These are phyloP conservation scores for Apiotrichum gracile DNA, from an alignment of 1,284 basidiomycete genomes.

Conservation along the genomic window DNA sequence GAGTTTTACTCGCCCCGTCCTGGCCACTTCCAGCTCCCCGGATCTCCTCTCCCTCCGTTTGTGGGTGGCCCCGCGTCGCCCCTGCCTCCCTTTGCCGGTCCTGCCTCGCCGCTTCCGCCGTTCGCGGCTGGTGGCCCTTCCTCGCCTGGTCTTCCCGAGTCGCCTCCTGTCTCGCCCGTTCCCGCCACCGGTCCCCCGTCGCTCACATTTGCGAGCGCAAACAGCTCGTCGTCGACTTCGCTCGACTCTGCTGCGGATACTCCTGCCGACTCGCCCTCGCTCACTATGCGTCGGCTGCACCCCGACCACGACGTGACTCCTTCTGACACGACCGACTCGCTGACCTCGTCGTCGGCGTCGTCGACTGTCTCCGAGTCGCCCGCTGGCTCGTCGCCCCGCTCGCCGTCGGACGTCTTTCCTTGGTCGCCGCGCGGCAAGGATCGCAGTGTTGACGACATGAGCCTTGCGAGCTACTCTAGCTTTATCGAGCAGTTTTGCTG, in stretches of 20 bases:
- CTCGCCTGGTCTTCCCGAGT: constrained; percentile 1
- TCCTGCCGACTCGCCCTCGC: constrained; percentile 14
- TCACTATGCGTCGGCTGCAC: background rate
- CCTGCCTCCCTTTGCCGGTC: too few relatives aligned
- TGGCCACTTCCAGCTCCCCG: constrained; percentile 17
- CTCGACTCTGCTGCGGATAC: constrained; percentile 6
- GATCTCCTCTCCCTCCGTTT: too few relatives aligned
- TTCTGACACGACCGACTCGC: constrained; percentile 19
- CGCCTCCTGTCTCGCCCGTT: constrained; percentile 9
- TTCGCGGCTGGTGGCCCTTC: background rate
- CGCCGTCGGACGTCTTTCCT: constrained; percentile 30
- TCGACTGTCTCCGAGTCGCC: constrained; percentile 9
- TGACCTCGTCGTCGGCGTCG: constrained; percentile 29
- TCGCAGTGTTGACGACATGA: constrained; percentile 18
- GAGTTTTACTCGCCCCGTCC: constrained; percentile 42
- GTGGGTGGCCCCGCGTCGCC: constrained; percentile 8
- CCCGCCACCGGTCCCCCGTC: background rate
- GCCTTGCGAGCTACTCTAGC: constrained; percentile 35
- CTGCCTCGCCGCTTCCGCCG: constrained; percentile 4
- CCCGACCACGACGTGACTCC: background rate
- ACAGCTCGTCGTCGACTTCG: constrained; percentile 9
- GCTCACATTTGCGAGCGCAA: constrained; percentile 6
- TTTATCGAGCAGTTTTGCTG: constrained; percentile 45
- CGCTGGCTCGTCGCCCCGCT: constrained; percentile 16
- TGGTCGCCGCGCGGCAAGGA: constrained; percentile 28